These are phyloP conservation scores for Stachybotrys elegans DNA, from an alignment of 2,329 filamentous ascomycete species.

Conservation along the genomic window DNA sequence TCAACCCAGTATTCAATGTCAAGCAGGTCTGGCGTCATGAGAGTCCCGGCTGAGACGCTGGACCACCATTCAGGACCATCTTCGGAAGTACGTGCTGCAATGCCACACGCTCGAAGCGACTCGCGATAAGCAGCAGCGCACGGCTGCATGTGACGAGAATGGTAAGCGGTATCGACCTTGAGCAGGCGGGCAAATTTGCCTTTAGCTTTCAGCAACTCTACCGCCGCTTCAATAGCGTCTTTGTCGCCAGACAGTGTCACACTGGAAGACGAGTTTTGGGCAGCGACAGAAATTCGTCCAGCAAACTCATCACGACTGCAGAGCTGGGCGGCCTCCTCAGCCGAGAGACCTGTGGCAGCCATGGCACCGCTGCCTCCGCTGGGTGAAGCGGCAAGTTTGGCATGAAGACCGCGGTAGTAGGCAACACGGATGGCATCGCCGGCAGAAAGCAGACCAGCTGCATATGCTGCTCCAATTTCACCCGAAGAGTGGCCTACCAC, in stretches of 20 bases:
- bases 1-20: slow-evolving; percentile 7
- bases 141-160: slow-evolving; percentile 5
- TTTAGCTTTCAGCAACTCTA: too few relatives aligned
- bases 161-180: slow-evolving; percentile 7
- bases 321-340: slow-evolving; percentile 11
- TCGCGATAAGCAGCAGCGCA: background rate
- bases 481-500: slow-evolving; percentile 44
- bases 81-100: too few relatives aligned
- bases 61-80: background rate
- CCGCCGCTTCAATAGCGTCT: slow-evolving; percentile 11
- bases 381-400: slow-evolving; percentile 5
- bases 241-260: slow-evolving; percentile 16
- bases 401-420: slow-evolving; percentile 12
- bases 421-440: slow-evolving; percentile 18
- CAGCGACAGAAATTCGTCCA: slow-evolving; percentile 17
- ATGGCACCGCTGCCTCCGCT: slow-evolving; percentile 11
- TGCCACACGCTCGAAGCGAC: background rate
- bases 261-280: slow-evolving; percentile 17
- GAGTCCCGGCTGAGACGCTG: background rate
- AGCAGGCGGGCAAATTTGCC: slow-evolving; percentile 1
- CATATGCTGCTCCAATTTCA: slow-evolving; percentile 45
- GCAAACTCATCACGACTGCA: slow-evolving; percentile 10
- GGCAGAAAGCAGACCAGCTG: slow-evolving; percentile 33
- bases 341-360: slow-evolving; percentile 14
- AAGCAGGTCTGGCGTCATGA: background rate